Conservation (phyloP, 164 flowering plant species). For the Macadamia integrifolia region DNA sequence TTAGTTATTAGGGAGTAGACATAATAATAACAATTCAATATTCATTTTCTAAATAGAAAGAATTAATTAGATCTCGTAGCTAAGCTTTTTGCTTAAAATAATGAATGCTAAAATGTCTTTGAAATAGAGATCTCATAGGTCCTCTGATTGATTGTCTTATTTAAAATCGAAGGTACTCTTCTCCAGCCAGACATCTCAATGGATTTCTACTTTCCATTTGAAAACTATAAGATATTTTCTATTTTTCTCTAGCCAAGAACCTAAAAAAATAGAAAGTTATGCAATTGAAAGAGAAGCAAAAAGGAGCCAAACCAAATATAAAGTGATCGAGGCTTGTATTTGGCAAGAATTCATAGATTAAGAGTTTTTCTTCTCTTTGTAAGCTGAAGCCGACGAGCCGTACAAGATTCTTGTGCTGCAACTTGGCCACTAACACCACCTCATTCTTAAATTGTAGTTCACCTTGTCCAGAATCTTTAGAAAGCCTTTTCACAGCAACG, state of each 20-base stretch:
- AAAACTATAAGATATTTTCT: no score
- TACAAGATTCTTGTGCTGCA: constrained; percentile 38
- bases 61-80: background rate
- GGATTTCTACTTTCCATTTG: no score
- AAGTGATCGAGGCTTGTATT: constrained; percentile 34
- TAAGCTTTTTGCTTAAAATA: no score
- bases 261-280: background rate
- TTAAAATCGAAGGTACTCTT: background rate
- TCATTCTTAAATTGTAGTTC: constrained; percentile 27
- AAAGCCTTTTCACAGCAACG: constrained; percentile 39
- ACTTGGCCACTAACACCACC: constrained; percentile 24
- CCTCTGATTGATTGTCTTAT: background rate
- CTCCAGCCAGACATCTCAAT: no score
- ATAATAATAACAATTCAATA: background rate
- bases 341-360: constrained; percentile 35
- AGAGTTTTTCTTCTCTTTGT: constrained; percentile 28
- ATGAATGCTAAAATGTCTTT: background rate
- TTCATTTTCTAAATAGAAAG: no score
- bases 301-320: background rate
- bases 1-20: no score
- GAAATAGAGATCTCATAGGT: background rate
- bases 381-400: constrained; percentile 32
- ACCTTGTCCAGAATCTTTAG: constrained; percentile 26
- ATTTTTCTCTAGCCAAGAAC: background rate
- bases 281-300: background rate